Base-by-base conservation (phyloP, 1,284 basidiomycete genomes). In the Heterobasidion parviporum region DNA sequence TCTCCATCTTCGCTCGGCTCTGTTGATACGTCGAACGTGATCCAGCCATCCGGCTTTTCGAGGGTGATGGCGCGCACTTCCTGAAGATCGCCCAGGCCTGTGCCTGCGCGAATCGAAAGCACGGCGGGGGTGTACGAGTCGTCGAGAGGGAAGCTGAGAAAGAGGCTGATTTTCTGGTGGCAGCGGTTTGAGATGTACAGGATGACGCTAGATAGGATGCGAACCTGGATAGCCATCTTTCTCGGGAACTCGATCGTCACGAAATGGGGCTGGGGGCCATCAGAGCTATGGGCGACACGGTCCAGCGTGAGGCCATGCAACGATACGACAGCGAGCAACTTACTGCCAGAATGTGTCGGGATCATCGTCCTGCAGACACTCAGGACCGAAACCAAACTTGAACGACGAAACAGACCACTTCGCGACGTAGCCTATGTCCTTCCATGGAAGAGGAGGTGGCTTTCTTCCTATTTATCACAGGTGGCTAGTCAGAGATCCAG, bases 261-360 rank as follows among this genome's bases (percentile, higher is more conserved):
- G 58, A 89, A 88, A 72, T 99, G 97, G 2, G 97, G 97, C 66
- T 98, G 97, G 0, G 93, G 92, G 0, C 97, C 97, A 67, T 99
- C 97, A 6, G 93, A 96, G 69, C 96, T 98, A 36, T 36, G 34
- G 26, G 6, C 6, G 68, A 15, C 53, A 56, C 35, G 54, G 45
- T 52, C 56, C 20, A 8, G 35, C 46, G n/a, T 48, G 26, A 44
- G 12, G 38, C 8, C 14, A 16, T 34, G 33, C 20, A 33, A 20
- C 15, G 5, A 41, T 10, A 34, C 33, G 15, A 32, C 43, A 41
- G 41, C n/a, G 26, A 26, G 12, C 51, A 10, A 81, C 93, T 68
- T 71, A 98, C 94, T 99, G 97, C 97, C 97, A 99, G 64, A 98
- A 95, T 0, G 94, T 98, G 46, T 91, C 87, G 45, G 92, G 86